Base-by-base conservation (phyloP, 768 basidiomycete species). In the Lentinula detonsa region DNA sequence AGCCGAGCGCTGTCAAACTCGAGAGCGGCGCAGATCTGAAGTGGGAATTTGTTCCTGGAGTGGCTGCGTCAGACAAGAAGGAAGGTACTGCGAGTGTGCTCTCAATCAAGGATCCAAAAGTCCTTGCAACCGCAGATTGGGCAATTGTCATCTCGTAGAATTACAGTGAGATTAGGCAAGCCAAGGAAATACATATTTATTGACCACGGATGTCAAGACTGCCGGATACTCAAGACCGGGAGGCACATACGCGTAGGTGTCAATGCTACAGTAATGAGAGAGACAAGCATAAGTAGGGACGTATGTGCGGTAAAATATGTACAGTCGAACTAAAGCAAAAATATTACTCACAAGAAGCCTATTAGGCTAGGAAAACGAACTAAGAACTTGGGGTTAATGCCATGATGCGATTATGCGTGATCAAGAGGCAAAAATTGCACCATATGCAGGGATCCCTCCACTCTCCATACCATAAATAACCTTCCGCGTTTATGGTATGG, bases 31-130 rank as follows among this genome's bases (percentile, higher is more conserved):
- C 57, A 35, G 81, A 81, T 49, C 73, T 95, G 60, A 79, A 83
- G 45, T 98, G 88, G 84, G 81, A 83, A 58, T 97, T 80, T 69
- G 75, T 71, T 18, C 75, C 78, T 5, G 92, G 93, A 28, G 78
- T 80, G 39, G 76, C 77, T 9, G 80, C 85, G 18, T 71, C 70
- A 16, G 83, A 80, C 3, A 84, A 80, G 65, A 84, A 81, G 71
- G 88, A 86, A 63, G 88, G 84, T 3, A 65, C 48, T n/a, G 85
- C 91, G 23, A 88, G 87, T 67, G 72, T 85, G 60, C 75, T 98
- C 61, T 76, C 79, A 1, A 83, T 99, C 72, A 91, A 88, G 74
- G 88, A 93, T 70, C 91, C 91, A 2, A 82, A 72, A 60, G 79
- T 85, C 10, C 68, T 71, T 45, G 73, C 91, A 56, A 74, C 78